These are phyloP conservation scores for Boletus reticuloceps DNA, from an alignment of 768 basidiomycete genomes.

Conservation along the genomic window DNA sequence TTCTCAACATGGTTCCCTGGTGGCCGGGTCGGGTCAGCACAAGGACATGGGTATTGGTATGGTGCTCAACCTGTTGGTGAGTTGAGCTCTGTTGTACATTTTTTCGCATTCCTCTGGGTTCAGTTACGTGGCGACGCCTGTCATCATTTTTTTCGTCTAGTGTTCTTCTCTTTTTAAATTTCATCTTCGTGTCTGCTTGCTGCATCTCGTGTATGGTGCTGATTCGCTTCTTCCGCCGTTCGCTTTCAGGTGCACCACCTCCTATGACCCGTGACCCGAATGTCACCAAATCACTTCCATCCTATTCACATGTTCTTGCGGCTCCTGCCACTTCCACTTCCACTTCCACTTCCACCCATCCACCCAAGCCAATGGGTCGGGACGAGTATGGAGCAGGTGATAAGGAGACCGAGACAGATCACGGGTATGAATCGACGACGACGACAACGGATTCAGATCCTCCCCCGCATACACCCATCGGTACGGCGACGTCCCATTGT, in stretches of 20 bases:
- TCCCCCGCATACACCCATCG: constrained; percentile 25
- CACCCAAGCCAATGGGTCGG: constrained; percentile 1
- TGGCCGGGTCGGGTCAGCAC: constrained; percentile 6
- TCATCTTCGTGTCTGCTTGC: background rate
- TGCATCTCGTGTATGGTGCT: constrained; percentile 5
- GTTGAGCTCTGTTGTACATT: constrained; percentile 1
- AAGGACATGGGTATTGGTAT: constrained; percentile 24
- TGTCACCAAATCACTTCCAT: background rate
- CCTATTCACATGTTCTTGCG: constrained; percentile 5
- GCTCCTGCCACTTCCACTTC: constrained; percentile 5
- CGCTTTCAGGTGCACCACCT: constrained; percentile 14
- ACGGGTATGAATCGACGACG: constrained; percentile 26
- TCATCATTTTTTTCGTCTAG: background rate
- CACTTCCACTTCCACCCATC: constrained; percentile 1
- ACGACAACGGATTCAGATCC: constrained; percentile 29
- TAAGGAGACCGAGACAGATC: constrained; percentile 22
- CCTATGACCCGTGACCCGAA: constrained; percentile 9
- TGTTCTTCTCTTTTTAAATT: background rate
- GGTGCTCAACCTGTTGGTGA: constrained; percentile 18
- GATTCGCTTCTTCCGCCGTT: constrained; percentile 5
- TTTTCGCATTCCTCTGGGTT: background rate
- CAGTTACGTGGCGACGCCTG: background rate
- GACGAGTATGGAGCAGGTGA: constrained; percentile 11
- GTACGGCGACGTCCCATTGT: constrained; percentile 4
- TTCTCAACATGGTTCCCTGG: constrained; percentile 16